Base-by-base conservation (phyloP, 306 rosid genomes). In the Sindora glabra region DNA sequence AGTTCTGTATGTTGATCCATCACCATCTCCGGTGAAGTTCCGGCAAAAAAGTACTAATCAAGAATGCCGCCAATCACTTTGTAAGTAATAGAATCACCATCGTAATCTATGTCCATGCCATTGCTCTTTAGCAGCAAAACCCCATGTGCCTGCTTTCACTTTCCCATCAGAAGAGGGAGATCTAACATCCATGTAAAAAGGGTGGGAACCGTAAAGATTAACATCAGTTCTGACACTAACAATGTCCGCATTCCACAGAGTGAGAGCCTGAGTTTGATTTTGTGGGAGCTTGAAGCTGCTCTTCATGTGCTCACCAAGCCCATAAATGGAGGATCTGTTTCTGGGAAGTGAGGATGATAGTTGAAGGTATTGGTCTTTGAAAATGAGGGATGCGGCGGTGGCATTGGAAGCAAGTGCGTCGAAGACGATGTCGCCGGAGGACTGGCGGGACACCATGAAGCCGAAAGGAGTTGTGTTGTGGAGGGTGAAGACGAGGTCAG, bases 201-300 rank as follows among this genome's bases (percentile, higher is more conserved):
- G 97, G 69, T 90, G 97, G 13, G 96, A 83, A 10, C 96, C 95
- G 33, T 87, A 90, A 44, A 85, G 91, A 64, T 90, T 90, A 22
- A 79, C 2, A 11, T 90, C 75, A 5, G 48, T n/a, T 8, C 14
- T 83, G 1, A 30, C 15, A 42, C 94, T 84, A 9, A 2, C 72
- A 53, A 54, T 73, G 67, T 83, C 96, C 1, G 74, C 79, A 23
- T 52, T 75, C 95, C 95, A 90, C 51, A 85, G 59, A 1, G 96
- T 90, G 2, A 90, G 68, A 2, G 77, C 63, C 58, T 77, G 68
- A 2, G 77, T 66, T 59, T 77, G 65, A 8, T 72, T 38, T 6
- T 79, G 77, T 10, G 55, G 58, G 59, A 90, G 54, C 81, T 81
- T 84, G 48, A 90, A 82, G 53, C 90, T 72, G 30, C 75, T 46